Base-by-base conservation (phyloP, 2,329 filamentous ascomycete genomes). In the Ceratocystis destructans region DNA sequence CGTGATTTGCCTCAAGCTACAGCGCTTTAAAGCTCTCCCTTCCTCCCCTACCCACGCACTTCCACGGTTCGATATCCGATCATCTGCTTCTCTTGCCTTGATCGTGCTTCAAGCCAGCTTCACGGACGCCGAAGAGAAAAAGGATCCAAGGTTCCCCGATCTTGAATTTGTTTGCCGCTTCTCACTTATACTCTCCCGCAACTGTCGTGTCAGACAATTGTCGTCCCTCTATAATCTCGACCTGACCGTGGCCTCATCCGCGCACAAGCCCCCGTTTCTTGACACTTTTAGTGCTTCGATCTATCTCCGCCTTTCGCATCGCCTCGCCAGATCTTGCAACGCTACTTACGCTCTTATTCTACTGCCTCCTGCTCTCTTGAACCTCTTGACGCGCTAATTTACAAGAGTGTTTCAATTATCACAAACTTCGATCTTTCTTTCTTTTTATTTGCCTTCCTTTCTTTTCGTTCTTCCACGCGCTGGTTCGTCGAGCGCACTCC, bases 61-160 rank as follows among this genome's bases (percentile, higher is more conserved):
- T 44, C 15, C 28, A 62, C 20, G 22, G 37, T 20, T 46, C 45
- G 59, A 62, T 53, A 41, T 41, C 55, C 28, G 28, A 15, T 73
- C 71, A 71, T 41, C 37, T 41, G 2, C 71, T 70, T 70, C 72
- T 69, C 70, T 69, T 71, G 69, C 71, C 69, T 72, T 70, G 72
- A 73, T 72, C 72, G 72, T 72, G 73, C 71, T 73, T 71, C 71
- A 71, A 55, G 59, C 72, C 70, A 15, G 37, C 37, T 72, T 70
- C 57, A 44, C 62, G 45, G 61, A 57, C 45, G 44, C 44, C 59
- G 59, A 66, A 62, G 45, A 62, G 57, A 66, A 66, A 65, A 66
- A 50, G 59, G 48, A 62, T 25, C 53, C 50, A 31, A 59, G 55
- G 55, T 59, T 59, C 17, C 15, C 62, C 20, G 31, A 59, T 72